Base-by-base conservation (phyloP, 2,329 filamentous ascomycete species). In the Paecilomyces formosus region DNA sequence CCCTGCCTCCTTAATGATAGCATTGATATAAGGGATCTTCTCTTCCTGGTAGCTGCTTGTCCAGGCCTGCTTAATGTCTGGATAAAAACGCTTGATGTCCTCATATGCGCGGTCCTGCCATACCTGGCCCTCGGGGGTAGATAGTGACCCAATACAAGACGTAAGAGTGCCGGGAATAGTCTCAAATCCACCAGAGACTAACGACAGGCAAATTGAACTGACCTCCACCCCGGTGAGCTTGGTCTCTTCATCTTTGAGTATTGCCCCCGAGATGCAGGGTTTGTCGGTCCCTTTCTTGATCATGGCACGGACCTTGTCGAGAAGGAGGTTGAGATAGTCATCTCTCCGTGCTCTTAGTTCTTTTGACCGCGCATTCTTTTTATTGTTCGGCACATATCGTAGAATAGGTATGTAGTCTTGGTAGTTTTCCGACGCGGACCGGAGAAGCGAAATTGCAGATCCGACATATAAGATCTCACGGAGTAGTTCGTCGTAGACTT, bases 371-470 rank as follows among this genome's bases (percentile, higher is more conserved):
- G 77, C 75, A 60, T 81, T 89, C 57, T 73, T 73, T 59, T 82
- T 79, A 15, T 78, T 82, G 1, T 82, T 80, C 61, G 82, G 81
- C 9, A 70, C 55, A 1, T 89, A 72, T 13, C 89, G 81, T 62
- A 92, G 68, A 0, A 92, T 68, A 0, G 89, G 89, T 6, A 92
- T 82, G 62, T 92, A 92, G 67, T 93, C 89, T 65, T 90, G 87
- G 79, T 88, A 87, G 66, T 92, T 92, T 66, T 90, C 89, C 55
- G 86, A 89, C 1, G 88, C 91, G n/a, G 83, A 88, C 53, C 89
- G 78, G 63, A 91, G 86, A 62, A 87, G 87, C 57, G 85, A 87
- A 53, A 93, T 85, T 30, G 85, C 85, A 24, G 88, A 82, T 68
- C 92, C 89, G 2, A 92, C 88, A 52, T 86, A 79, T 0, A 86